Conservation (phyloP, 1,139 yeast genomes). For the Pichia sp. region DNA sequence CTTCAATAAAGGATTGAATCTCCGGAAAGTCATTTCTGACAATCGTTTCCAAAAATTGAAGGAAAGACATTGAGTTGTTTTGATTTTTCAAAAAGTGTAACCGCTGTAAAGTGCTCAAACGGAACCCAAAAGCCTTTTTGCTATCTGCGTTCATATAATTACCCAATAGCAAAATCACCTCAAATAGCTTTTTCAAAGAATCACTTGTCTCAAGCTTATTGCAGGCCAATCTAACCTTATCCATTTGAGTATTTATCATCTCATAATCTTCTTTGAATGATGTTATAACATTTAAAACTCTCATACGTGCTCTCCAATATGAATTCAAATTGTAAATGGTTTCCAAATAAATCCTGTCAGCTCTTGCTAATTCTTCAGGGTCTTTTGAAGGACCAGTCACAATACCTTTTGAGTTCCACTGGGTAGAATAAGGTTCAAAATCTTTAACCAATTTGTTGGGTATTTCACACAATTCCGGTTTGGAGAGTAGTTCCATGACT, state of each 20-base stretch:
- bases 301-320: constrained; percentile 73
- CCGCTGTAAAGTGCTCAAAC: constrained; percentile 64
- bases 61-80: constrained; percentile 67
- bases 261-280: constrained; percentile 63
- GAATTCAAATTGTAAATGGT: constrained; percentile 67
- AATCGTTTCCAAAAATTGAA: constrained; percentile 73
- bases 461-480: constrained; percentile 65
- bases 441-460: constrained; percentile 57
- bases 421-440: constrained; percentile 62
- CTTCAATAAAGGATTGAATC: constrained; percentile 48
- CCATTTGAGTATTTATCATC: constrained; percentile 53
- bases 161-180: constrained; percentile 73
- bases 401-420: constrained; percentile 35
- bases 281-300: constrained; percentile 56
- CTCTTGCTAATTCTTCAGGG: constrained; percentile 63
- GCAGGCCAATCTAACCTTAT: constrained; percentile 51
- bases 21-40: constrained; percentile 63
- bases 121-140: constrained; percentile 77
- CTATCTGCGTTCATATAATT: constrained; percentile 76
- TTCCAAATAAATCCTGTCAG: constrained; percentile 68
- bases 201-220: constrained; percentile 41
- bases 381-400: constrained; percentile 56
- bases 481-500: constrained; percentile 74
- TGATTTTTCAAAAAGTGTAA: constrained; percentile 72
- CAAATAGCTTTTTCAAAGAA: constrained; percentile 57